Evolutionary conservation across 2,329 filamentous ascomycete genomes (phyloP), one percentile per base, ranked within the genome.

Genomic region (Diaporthe sp.): DNA sequence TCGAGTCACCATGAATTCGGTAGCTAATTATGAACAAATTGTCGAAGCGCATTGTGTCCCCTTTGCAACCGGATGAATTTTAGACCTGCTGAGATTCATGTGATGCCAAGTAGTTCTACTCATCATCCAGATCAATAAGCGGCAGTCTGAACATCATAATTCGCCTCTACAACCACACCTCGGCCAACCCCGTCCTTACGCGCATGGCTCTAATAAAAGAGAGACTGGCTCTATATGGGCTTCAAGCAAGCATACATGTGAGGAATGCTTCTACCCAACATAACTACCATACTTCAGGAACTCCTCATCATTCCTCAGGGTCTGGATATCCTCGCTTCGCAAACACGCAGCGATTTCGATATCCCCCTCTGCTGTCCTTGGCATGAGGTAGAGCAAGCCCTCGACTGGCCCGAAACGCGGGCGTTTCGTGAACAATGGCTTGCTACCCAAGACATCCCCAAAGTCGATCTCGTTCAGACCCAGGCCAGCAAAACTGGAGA

Each of bases 311-410:
- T 9, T 42, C 50, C 17, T 47, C 13, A 75, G n/a, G 4, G 3
- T 69, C 19, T 74, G n/a, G 0, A 75, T 65, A 12, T 75, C 74
- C 19, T 71, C 53, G 7, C 19, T 17, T 27, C 39, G 50, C 8
- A 75, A 50, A 44, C 74, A 75, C 13, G n/a, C 53, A 9, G 74
- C 72, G 9, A 75, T 47, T 3, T 75, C 74, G 1, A 74, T 17
- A 13, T 70, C 59, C 7, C 68, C 72, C 1, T 58, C 47, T 10
- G 35, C 12, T 6, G 44, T 74, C 35, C 51, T 74, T 6, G 72
- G 74, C 74, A 74, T 74, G 1, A 74, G 27, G n/a, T 74, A 75
- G 10, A 75, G 35, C 12, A 72, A 27, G 25, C 72, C 50, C 35
- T 75, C 74, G 1, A 74, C 17, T 6, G 72, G 72, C 5, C 53